These are phyloP conservation scores for Vigna nakashimae DNA, from an alignment of 306 rosid genomes.

Conservation along the genomic window DNA sequence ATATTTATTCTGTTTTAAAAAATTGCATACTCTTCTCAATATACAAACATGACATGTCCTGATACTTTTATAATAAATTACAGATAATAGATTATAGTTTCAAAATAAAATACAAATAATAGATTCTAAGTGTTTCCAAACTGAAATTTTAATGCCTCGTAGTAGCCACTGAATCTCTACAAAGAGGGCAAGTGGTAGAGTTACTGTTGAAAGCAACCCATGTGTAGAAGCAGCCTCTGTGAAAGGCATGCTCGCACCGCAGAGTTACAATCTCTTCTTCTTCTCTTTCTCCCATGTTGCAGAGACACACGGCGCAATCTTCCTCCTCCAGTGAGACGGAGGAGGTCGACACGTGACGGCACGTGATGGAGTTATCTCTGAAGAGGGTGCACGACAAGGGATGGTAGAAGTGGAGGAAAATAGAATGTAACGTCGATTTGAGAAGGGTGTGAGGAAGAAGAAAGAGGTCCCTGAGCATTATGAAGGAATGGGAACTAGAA, in stretches of 20 bases:
- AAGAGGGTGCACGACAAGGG: neutral
- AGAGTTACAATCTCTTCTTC: conserved; percentile 52
- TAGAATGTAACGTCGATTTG: neutral
- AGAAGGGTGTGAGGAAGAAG: neutral
- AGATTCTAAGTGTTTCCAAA: neutral
- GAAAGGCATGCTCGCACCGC: conserved; percentile 58
- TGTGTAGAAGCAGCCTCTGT: conserved; percentile 52
- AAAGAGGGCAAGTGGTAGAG: conserved; percentile 59
- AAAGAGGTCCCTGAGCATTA: neutral
- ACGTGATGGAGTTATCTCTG: neutral
- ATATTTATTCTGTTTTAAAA: no score
- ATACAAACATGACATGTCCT: no score
- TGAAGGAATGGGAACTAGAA: neutral
- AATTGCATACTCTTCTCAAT: no score
- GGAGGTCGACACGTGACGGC: neutral
- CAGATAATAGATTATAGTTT: neutral
- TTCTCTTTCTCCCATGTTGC: conserved; percentile 50
- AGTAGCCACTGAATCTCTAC: conserved; percentile 47
- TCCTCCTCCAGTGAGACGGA: neutral
- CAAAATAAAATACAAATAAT: neutral
- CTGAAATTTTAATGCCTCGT: neutral
- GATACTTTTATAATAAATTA: no score
- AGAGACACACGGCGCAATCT: conserved; percentile 61
- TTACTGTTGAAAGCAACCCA: conserved; percentile 42
- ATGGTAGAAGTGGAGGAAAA: neutral